A percentile compares a stretch with the other conserved stretches of the same genome.
phyloP scores from a whole-genome alignment of 2,329 filamentous ascomycete species.

The Paracorniculantispora psalliotae region DNA sequence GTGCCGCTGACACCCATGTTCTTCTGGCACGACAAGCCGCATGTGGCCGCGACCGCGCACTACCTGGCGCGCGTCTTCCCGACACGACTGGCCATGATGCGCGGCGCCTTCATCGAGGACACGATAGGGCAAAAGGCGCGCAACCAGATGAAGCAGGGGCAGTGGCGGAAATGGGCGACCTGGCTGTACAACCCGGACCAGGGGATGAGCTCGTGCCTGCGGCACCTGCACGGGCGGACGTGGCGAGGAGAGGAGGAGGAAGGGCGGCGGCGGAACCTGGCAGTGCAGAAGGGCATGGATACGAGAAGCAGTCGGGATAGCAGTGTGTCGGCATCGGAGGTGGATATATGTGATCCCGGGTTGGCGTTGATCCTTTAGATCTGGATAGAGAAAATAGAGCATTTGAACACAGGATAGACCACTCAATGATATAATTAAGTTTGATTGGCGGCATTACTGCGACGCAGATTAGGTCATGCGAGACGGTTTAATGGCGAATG shows the following conservation, averaged over 20 bases:
- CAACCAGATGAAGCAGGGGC: conserved; percentile 51
- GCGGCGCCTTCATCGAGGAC: conserved; percentile 54
- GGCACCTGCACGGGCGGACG: conserved; percentile 47
- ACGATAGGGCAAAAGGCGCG: conserved; percentile 50
- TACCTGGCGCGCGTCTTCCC: conserved; percentile 48
- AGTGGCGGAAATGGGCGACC: conserved; percentile 48
- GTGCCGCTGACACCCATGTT: conserved; percentile 51
- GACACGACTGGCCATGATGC: conserved; percentile 41
- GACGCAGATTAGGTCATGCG: no score
- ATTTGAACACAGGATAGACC: no score
- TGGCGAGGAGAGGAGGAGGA: conserved; percentile 28
- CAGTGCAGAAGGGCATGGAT: background rate
- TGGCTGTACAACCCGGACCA: conserved; percentile 51
- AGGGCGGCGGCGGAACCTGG: background rate
- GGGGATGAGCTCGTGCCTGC: conserved; percentile 40
- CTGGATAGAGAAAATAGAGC: no score
- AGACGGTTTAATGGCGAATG: no score
- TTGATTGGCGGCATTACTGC: no score
- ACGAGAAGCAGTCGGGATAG: background rate
- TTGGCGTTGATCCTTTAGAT: no score
- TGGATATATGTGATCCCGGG: no score
- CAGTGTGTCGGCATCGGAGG: background rate
- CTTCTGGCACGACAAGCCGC: conserved; percentile 57
- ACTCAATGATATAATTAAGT: no score
- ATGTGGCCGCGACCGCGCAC: conserved; percentile 44